Percentiles rank a stretch among this genome's conserved stretches.
Conservation (phyloP, 2,329 filamentous ascomycete genomes). For the Zasmidium angulare region DNA sequence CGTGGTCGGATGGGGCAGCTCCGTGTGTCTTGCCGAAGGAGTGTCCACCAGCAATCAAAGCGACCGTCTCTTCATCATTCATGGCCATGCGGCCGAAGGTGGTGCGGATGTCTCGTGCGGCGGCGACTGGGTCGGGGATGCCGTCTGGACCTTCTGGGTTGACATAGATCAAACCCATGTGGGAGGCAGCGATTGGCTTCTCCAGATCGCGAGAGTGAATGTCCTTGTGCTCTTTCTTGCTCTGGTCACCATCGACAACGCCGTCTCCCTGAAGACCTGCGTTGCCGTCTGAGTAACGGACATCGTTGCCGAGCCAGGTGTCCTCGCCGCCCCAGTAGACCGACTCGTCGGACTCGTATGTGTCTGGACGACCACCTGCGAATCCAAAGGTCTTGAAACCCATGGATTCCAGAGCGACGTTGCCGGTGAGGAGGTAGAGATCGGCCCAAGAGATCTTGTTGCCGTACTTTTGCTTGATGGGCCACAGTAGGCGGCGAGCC, state of each 20-base stretch:
- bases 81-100: conserved; percentile 80
- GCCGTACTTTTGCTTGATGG: conserved; percentile 82
- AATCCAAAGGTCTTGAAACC: conserved; percentile 73
- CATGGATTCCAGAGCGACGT: conserved; percentile 76
- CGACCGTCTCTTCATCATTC: conserved; percentile 79
- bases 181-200: conserved; percentile 64
- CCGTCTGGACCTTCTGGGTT: conserved; percentile 78
- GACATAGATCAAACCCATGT: conserved; percentile 80
- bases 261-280: conserved; percentile 47
- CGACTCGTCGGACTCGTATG: conserved; percentile 73
- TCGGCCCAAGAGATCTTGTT: conserved; percentile 82
- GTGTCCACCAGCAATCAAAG: conserved; percentile 76
- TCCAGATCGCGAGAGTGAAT: conserved; percentile 64
- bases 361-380: conserved; percentile 69
- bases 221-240: conserved; percentile 43
- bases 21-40: conserved; percentile 80
- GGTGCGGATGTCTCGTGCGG: conserved; percentile 69
- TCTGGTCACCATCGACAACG: conserved; percentile 43
- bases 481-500: conserved; percentile 75
- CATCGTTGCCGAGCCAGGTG: conserved; percentile 73
- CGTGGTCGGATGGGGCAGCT: conserved; percentile 62
- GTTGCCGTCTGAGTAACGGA: conserved; percentile 61
- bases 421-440: conserved; percentile 68
- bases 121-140: conserved; percentile 66
- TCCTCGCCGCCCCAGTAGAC: conserved; percentile 76